Evolutionary conservation across 306 rosid species (phyloP).

Genomic region (Albizia julibrissin): DNA sequence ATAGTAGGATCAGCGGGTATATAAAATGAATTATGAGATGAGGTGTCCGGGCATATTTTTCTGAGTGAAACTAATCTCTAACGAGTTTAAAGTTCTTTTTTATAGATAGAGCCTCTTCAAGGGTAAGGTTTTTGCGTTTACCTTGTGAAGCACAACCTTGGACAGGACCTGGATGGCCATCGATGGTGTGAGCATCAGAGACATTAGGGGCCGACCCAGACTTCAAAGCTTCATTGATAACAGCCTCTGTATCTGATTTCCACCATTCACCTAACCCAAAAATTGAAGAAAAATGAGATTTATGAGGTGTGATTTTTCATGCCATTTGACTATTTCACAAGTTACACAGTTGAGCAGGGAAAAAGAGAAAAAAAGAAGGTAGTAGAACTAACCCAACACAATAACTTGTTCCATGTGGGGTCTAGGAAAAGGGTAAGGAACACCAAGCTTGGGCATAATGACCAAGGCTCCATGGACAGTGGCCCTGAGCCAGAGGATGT

Average conservation of each 20-base stretch:
- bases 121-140: conserved; percentile 23
- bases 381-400: conserved; percentile 50
- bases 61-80: background rate
- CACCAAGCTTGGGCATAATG: conserved; percentile 79
- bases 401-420: conserved; percentile 69
- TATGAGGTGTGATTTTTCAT: background rate
- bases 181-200: conserved; percentile 84
- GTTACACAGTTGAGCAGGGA: background rate
- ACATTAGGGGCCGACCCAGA: conserved; percentile 88
- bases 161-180: conserved; percentile 67
- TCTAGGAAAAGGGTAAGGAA: conserved; percentile 84
- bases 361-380: background rate
- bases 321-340: background rate
- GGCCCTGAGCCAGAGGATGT: conserved; percentile 88
- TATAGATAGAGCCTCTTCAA: background rate
- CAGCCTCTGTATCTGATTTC: conserved; percentile 84
- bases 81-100: background rate
- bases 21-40: background rate
- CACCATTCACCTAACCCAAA: conserved; percentile 87
- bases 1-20: no score
- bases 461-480: conserved; percentile 84
- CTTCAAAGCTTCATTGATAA: conserved; percentile 72
- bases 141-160: conserved; percentile 60
- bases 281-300: conserved; percentile 9
- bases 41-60: background rate